Percentiles rank a stretch among this genome's conserved stretches.
phyloP scores from a whole-genome alignment of 1,284 basidiomycete genomes.

The Exsudoporus floridanus region DNA sequence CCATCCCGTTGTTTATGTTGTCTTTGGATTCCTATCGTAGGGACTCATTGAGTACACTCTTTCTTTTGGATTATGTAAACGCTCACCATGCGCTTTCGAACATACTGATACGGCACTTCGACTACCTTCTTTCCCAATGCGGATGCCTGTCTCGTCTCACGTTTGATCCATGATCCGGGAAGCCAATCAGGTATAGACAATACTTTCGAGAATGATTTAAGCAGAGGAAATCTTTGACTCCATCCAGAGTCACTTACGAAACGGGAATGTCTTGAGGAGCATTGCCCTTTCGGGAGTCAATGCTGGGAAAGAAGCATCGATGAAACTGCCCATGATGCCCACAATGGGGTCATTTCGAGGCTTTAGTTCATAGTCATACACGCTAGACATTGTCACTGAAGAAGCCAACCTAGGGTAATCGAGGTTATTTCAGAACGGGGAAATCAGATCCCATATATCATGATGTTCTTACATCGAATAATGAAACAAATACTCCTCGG shows the following conservation, averaged over 20 bases:
- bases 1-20: slow-evolving; percentile 1
- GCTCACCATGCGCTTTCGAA: slow-evolving; percentile 13
- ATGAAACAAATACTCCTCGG: slow-evolving; percentile 3
- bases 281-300: neutral
- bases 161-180: slow-evolving; percentile 5
- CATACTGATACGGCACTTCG: slow-evolving; percentile 17
- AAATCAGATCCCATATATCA: no score
- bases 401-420: slow-evolving; percentile 9
- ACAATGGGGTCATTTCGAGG: slow-evolving; percentile 16
- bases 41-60: neutral
- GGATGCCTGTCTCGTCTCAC: neutral
- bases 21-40: neutral
- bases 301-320: neutral
- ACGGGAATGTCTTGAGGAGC: slow-evolving; percentile 14
- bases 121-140: neutral
- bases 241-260: slow-evolving; percentile 7
- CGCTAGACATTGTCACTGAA: slow-evolving; percentile 11
- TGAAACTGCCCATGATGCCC: neutral
- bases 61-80: neutral
- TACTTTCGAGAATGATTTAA: slow-evolving; percentile 1
- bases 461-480: slow-evolving; percentile 8
- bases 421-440: no score
- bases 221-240: neutral
- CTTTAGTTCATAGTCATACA: slow-evolving; percentile 18
- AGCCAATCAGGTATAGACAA: slow-evolving; percentile 18